Evolutionary conservation across 176 grass and related monocot genomes (phyloP).

Genomic region (Coix lacrymajobi): DNA sequence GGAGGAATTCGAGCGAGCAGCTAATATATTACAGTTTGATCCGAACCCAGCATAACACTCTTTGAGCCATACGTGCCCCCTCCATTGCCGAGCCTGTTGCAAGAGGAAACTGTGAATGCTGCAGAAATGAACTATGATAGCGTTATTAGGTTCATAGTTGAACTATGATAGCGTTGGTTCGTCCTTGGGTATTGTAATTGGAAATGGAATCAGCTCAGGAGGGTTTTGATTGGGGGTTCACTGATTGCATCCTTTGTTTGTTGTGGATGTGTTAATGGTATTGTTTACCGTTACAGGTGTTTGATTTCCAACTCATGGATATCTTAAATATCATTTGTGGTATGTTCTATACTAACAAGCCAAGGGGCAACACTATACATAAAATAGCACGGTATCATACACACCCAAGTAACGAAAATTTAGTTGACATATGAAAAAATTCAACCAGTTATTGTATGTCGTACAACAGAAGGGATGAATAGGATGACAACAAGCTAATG

Average conservation of each 20-base stretch:
- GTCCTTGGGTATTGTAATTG: background rate
- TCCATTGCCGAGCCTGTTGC: background rate
- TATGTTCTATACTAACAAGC: background rate
- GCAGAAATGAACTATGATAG: conserved; percentile 3
- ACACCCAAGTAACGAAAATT: background rate
- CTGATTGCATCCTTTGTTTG: no score
- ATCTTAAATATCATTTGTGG: background rate
- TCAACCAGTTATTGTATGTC: background rate
- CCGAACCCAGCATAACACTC: conserved; percentile 47
- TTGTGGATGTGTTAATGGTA: background rate
- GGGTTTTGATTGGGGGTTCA: no score
- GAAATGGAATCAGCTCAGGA: background rate
- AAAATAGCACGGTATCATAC: background rate
- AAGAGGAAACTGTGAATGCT: background rate
- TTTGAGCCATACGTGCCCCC: conserved; percentile 66
- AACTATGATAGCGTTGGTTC: background rate
- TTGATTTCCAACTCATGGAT: background rate
- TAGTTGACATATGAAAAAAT: background rate
- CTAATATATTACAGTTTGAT: conserved; percentile 77
- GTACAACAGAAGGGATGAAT: background rate
- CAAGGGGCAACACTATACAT: background rate
- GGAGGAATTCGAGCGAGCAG: conserved; percentile 94
- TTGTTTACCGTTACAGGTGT: background rate
- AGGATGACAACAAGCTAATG: background rate
- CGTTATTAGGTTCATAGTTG: background rate